These are phyloP conservation scores for Agastache rugosa DNA, from an alignment of 257 asterid species.

Conservation along the genomic window DNA sequence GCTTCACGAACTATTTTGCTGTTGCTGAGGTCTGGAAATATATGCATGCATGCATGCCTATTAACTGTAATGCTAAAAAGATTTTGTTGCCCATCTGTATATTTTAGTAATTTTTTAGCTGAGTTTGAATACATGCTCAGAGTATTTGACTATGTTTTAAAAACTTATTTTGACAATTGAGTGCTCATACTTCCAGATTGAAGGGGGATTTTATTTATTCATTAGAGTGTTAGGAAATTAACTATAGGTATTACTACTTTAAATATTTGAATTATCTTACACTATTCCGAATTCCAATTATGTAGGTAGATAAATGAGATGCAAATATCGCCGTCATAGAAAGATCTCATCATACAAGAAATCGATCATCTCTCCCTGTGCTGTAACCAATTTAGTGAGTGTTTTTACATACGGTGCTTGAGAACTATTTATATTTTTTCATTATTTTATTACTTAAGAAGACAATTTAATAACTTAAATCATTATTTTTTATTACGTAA, in stretches of 20 bases:
- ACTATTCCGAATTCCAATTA: background rate
- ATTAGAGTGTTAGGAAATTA: background rate
- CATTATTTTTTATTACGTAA: no score
- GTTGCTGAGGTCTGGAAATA: background rate
- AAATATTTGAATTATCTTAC: background rate
- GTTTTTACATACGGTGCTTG: no score
- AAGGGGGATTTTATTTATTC: background rate
- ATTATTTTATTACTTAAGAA: no score
- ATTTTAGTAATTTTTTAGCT: background rate
- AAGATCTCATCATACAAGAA: no score
- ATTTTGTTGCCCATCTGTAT: background rate
- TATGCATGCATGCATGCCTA: background rate
- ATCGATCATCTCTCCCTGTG: no score
- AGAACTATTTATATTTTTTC: no score
- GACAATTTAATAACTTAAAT: no score
- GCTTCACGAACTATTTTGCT: background rate
- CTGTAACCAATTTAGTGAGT: no score
- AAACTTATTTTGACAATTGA: background rate
- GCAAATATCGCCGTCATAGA: no score
- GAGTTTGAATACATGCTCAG: background rate
- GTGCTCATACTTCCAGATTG: background rate
- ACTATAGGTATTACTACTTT: background rate
- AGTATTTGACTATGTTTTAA: background rate
- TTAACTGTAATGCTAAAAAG: background rate
- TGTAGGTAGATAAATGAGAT: no score